Conservation (phyloP, 2,329 filamentous ascomycete genomes). For the Xylariaceae sp. region DNA sequence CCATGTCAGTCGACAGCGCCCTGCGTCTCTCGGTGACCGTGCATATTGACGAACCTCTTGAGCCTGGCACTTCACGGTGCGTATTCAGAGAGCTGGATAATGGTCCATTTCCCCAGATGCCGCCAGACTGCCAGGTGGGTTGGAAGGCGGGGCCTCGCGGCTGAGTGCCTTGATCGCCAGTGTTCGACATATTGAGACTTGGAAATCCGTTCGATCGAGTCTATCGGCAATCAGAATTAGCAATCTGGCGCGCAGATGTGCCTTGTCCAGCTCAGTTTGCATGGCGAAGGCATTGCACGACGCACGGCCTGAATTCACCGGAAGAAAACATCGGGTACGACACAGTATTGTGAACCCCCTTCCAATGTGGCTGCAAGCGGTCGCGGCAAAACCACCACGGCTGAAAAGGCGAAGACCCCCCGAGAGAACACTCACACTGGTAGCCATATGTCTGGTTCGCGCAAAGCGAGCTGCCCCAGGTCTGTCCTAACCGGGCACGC, state of each 20-base stretch:
- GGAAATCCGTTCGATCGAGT: slow-evolving; percentile 25
- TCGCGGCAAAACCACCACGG: neutral
- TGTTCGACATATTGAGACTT: slow-evolving; percentile 28
- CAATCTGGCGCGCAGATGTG: too few species aligned
- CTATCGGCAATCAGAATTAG: slow-evolving; percentile 6
- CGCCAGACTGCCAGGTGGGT: slow-evolving; percentile 30
- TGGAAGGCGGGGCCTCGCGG: slow-evolving; percentile 33
- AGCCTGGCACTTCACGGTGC: slow-evolving; percentile 35
- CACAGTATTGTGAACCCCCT: too few species aligned
- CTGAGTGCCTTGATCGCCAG: slow-evolving; percentile 25
- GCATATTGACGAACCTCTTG: slow-evolving; percentile 38
- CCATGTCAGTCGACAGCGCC: slow-evolving; percentile 11
- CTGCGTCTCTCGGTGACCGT: neutral
- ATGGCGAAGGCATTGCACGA: too few species aligned
- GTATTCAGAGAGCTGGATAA: slow-evolving; percentile 37
- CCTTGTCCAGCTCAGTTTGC: too few species aligned
- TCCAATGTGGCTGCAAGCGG: too few species aligned
- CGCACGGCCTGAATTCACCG: too few species aligned
- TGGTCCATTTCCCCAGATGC: slow-evolving; percentile 44
- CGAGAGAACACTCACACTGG: slow-evolving; percentile 19
- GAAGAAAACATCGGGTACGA: too few species aligned
- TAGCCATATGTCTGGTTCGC: slow-evolving; percentile 16
- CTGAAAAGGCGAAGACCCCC: neutral
- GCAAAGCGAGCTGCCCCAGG: slow-evolving; percentile 2
- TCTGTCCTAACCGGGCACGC: too few species aligned